Evolutionary conservation across 257 asterid genomes (phyloP), one percentile per base, ranked within the genome.

Genomic region (Leonotis leonurus): DNA sequence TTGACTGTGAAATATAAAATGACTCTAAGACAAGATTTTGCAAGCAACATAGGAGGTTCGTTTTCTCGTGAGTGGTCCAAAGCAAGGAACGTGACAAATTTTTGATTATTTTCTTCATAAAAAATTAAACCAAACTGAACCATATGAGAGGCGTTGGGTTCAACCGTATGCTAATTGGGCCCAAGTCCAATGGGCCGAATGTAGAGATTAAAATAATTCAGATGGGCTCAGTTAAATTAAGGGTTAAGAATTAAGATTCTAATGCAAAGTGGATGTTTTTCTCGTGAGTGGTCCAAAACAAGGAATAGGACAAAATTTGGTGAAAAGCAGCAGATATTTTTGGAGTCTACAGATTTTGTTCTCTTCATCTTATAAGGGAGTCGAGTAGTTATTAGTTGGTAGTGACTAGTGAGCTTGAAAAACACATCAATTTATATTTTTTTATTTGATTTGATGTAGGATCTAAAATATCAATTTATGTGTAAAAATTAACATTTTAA

Each of bases 311-410:
- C 20, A 50, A 54, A 48, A 63, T 22, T 9, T 14, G 73, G 62
- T 40, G 56, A 60, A 71, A 63, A 71, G 51, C 65, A 70, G 49
- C 44, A 52, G 40, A 37, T 37, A 30, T 56, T 12, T 62, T 43
- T 51, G 54, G 43, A 18, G 51, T 67, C 71, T 60, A 24, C 32
- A 35, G 32, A 32, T 39, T 56, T 68, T 64, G 78, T 69, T 46
- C 39, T 33, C 37, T 32, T 12, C 9, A 2, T 27, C 33, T 27
- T 6, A n/a, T n/a, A n/a, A n/a, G n/a, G n/a, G n/a, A n/a, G n/a
- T n/a, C n/a, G n/a, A n/a, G n/a, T n/a, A n/a, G n/a, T n/a, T n/a
- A n/a, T n/a, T n/a, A n/a, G n/a, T n/a, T n/a, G n/a, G n/a, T n/a
- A n/a, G n/a, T n/a, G n/a, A n/a, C n/a, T n/a, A n/a, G n/a, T n/a